These are phyloP conservation scores for Claviceps citrina DNA, from an alignment of 2,329 filamentous ascomycete species.

Conservation along the genomic window DNA sequence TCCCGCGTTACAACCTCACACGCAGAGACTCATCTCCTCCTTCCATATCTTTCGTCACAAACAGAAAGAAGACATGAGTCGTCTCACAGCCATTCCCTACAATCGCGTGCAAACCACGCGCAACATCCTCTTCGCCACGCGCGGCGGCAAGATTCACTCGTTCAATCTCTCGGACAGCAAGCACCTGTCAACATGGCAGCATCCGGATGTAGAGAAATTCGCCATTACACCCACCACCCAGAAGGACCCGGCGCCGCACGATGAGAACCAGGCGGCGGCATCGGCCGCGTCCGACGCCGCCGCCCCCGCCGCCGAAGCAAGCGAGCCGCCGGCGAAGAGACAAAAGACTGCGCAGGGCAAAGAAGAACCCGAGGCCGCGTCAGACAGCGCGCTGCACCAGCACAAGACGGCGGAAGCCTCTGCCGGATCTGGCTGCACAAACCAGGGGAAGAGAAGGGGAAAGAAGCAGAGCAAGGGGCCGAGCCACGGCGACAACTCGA, in stretches of 20 bases:
- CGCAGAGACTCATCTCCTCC: too few species aligned
- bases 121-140: slow-evolving; percentile 54
- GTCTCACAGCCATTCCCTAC: slow-evolving; percentile 35
- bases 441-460: slow-evolving; percentile 13
- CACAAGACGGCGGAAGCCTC: slow-evolving; percentile 8
- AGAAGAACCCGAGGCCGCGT: slow-evolving; percentile 6
- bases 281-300: slow-evolving; percentile 7
- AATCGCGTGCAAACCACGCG: slow-evolving; percentile 43
- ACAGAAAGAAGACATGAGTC: slow-evolving; percentile 1
- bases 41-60: too few species aligned
- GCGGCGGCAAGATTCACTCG: slow-evolving; percentile 55
- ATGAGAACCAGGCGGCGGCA: slow-evolving; percentile 2
- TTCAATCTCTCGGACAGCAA: slow-evolving; percentile 44
- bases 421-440: slow-evolving; percentile 10
- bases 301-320: slow-evolving; percentile 10
- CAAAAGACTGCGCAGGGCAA: slow-evolving; percentile 18
- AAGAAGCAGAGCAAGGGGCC: slow-evolving; percentile 16
- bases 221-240: slow-evolving; percentile 11
- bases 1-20: background rate
- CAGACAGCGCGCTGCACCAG: background rate
- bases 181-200: slow-evolving; percentile 47
- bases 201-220: slow-evolving; percentile 26
- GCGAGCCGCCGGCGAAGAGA: slow-evolving; percentile 22
- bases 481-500: slow-evolving; percentile 7
- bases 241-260: slow-evolving; percentile 8